Base-by-base conservation (phyloP, 768 basidiomycete genomes). In the Rhodotorula graminis region DNA sequence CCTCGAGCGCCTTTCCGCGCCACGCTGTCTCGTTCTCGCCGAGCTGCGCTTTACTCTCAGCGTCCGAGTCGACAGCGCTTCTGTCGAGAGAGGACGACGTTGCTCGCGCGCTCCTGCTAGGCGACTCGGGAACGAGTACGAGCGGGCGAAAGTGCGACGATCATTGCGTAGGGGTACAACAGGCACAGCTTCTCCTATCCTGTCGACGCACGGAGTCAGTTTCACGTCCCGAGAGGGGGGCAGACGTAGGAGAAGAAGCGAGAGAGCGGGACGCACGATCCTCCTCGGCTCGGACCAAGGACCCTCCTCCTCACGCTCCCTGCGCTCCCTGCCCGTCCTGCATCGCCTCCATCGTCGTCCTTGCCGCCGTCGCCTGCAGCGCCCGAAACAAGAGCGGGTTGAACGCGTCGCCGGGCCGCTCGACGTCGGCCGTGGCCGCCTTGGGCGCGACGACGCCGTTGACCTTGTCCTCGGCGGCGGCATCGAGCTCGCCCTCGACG, bases 341-440 rank as follows among this genome's bases (percentile, higher is more conserved):
- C 53, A 29, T n/a, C 59, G 16, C 46, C 31, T 46, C 19, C 31
- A 23, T 19, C 27, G 65, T 56, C 44, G 58, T 40, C 31, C 44
- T 33, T 2, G 49, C 47, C 12, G 89, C 90, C 1, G 91, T 90
- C 9, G 89, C 86, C 74, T 84, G 86, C 90, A 93, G 90, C 15
- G 91, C 91, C 71, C 89, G 88, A 77, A 87, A 82, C 74, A 92
- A 84, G 31, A 91, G 84, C 56, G 75, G 70, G 70, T 77, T 74
- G 63, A 74, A 72, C 61, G 68, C 71, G 23, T 61, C 67, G 11
- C 49, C 56, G 15, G 70, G 61, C 4, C 69, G 59, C 12, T 62
- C 64, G 19, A 40, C 10, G n/a, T 49, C 42, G 8, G 23, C 70
- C 3, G 61, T 6, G 7, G 40, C 40, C 12, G 25, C 37, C 9